A percentile compares a stretch with the other conserved stretches of the same genome.
Evolutionary conservation across 2,329 filamentous ascomycete species (phyloP).

Genomic region (Monilinia fructicola): DNA sequence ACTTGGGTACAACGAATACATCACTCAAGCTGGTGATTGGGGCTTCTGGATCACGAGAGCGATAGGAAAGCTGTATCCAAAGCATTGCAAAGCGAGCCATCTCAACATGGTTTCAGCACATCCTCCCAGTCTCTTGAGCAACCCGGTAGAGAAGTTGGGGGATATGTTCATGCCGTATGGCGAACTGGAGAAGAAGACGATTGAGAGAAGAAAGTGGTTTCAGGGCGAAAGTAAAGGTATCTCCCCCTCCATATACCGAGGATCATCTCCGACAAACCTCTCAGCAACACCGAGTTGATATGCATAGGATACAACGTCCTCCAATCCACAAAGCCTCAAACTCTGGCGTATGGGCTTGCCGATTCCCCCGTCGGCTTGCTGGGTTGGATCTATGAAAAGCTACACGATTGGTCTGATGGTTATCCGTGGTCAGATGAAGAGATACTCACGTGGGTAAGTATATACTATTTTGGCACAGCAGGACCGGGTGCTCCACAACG

Average conservation of each 20-base stretch:
- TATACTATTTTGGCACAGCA: slow-evolving; percentile 60
- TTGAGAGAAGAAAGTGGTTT: slow-evolving; percentile 59
- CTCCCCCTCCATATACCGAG: neutral
- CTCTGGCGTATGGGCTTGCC: slow-evolving; percentile 65
- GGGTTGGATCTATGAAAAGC: slow-evolving; percentile 79
- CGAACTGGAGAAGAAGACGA: slow-evolving; percentile 46
- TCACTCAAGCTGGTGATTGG: slow-evolving; percentile 68
- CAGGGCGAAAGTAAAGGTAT: slow-evolving; percentile 44
- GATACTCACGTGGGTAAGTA: slow-evolving; percentile 64
- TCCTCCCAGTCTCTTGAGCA: slow-evolving; percentile 50
- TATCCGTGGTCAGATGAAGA: slow-evolving; percentile 77
- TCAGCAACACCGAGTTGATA: no score
- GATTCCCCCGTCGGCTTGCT: slow-evolving; percentile 67
- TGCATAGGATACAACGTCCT: slow-evolving; percentile 55
- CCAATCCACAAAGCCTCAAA: slow-evolving; percentile 70
- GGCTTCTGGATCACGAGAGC: slow-evolving; percentile 60
- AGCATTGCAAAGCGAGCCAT: slow-evolving; percentile 55
- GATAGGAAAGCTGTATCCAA: slow-evolving; percentile 59
- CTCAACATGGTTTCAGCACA: slow-evolving; percentile 57
- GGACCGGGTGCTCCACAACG: no score
- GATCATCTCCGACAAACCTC: fast-evolving
- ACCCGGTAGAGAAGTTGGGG: slow-evolving; percentile 58
- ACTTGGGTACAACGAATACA: slow-evolving; percentile 54
- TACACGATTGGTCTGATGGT: slow-evolving; percentile 71
- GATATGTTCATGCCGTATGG: slow-evolving; percentile 56